Conservation (phyloP, 2,329 filamentous ascomycete genomes). For the Aspergillus pseudotamarii region DNA sequence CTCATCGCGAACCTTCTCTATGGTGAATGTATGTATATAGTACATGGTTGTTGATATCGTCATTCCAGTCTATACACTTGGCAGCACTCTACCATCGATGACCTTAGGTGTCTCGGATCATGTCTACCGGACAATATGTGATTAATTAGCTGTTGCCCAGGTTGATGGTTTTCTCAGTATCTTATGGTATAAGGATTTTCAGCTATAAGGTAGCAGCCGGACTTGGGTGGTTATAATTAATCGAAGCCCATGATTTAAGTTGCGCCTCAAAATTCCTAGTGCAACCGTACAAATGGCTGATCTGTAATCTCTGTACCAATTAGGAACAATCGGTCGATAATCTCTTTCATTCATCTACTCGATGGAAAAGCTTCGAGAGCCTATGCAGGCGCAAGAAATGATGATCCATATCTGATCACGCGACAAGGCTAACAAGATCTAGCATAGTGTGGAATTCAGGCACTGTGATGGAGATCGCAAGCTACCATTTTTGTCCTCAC, state of each 20-base stretch:
- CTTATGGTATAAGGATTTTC: too few relatives aligned
- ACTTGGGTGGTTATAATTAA: not conserved
- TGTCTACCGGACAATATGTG: not conserved
- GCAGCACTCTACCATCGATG: not conserved
- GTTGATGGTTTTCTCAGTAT: not conserved
- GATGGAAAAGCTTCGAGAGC: not conserved
- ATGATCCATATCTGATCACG: not conserved
- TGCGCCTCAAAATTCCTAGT: not conserved
- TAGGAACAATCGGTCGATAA: not conserved
- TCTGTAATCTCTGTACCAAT: not conserved
- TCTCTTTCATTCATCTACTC: not conserved
- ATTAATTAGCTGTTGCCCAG: not conserved
- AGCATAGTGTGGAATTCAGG: not conserved
- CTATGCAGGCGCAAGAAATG: not conserved
- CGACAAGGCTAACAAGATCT: not conserved
- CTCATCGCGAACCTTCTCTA: not conserved
- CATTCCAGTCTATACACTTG: not conserved
- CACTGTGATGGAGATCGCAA: not conserved
- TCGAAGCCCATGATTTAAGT: not conserved
- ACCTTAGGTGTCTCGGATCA: not conserved
- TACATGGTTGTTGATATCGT: too few relatives aligned
- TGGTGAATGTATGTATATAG: too few relatives aligned
- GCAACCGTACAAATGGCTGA: not conserved
- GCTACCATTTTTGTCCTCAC: not conserved
- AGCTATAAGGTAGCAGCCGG: not conserved